These are phyloP conservation scores for Glutinoglossum americanum DNA, from an alignment of 495 filamentous ascomycete genomes.

Conservation along the genomic window DNA sequence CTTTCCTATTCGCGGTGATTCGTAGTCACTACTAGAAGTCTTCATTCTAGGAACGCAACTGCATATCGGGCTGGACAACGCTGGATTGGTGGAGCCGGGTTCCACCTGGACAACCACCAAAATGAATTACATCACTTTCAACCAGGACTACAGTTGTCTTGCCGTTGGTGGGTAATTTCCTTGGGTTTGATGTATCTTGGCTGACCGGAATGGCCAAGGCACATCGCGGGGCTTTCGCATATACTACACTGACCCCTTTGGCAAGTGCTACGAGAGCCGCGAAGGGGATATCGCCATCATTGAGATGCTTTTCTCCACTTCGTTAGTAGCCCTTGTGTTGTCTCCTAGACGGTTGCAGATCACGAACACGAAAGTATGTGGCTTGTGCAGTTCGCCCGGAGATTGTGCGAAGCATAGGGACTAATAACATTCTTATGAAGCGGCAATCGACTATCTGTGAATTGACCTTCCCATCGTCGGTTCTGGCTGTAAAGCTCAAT, in stretches of 20 bases:
- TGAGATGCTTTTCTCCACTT: conserved; percentile 98
- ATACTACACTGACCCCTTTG: conserved; percentile 88
- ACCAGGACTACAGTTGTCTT: conserved; percentile 93
- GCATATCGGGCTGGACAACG: background rate
- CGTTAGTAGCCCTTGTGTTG: conserved; percentile 78
- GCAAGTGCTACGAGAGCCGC: conserved; percentile 76
- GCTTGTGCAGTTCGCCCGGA: background rate
- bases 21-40: background rate
- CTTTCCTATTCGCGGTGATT: background rate
- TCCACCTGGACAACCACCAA: conserved; percentile 9
- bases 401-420: background rate
- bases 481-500: conserved; percentile 81
- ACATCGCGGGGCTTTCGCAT: conserved; percentile 85
- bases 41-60: background rate
- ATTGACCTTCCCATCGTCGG: conserved; percentile 85
- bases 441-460: conserved; percentile 93
- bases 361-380: conserved; percentile 81
- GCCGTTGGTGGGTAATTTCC: conserved; percentile 50
- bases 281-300: conserved; percentile 85
- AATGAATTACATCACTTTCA: conserved; percentile 98
- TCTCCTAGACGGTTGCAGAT: conserved; percentile 82
- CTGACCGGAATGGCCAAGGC: conserved; percentile 29
- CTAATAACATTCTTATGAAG: conserved; percentile 20
- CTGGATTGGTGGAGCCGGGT: background rate
- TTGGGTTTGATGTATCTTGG: background rate